These are phyloP conservation scores for Russula compacta DNA, from an alignment of 768 basidiomycete genomes.

Conservation along the genomic window DNA sequence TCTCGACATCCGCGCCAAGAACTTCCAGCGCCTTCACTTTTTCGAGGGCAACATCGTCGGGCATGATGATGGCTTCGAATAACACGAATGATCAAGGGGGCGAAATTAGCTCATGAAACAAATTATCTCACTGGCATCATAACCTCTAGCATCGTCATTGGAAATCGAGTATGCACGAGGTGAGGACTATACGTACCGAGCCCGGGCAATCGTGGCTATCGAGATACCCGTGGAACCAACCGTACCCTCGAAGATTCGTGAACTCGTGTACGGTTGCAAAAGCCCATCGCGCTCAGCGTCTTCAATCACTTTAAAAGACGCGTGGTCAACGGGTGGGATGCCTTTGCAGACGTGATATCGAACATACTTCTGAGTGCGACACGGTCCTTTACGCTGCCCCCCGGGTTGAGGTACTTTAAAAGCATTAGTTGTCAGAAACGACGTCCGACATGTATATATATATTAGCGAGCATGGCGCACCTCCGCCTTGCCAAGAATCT, in stretches of 20 bases:
- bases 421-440: background rate
- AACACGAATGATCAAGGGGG: background rate
- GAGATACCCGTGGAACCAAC: conserved; percentile 96
- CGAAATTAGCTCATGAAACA: background rate
- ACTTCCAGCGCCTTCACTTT: conserved; percentile 78
- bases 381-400: conserved; percentile 95
- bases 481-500: conserved; percentile 94
- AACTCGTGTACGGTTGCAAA: conserved; percentile 78
- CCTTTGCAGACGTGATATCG: background rate
- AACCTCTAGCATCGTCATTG: conserved; percentile 49
- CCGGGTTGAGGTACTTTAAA: conserved; percentile 84
- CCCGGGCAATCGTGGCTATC: conserved; percentile 84
- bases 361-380: conserved; percentile 82
- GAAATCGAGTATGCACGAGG: background rate
- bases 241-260: conserved; percentile 94
- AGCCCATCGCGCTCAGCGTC: conserved; percentile 83
- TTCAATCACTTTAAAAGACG: conserved; percentile 62
- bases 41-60: conserved; percentile 83
- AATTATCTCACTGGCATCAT: conserved; percentile 62
- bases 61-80: conserved; percentile 73
- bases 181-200: conserved; percentile 44
- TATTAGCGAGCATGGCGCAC: conserved; percentile 31
- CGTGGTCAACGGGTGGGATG: background rate
- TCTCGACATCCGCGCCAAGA: conserved; percentile 83
- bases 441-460: background rate